Percentiles rank a stretch among this genome's conserved stretches.
Evolutionary conservation across 2,329 filamentous ascomycete genomes (phyloP).

Genomic region (Monascus ruber): DNA sequence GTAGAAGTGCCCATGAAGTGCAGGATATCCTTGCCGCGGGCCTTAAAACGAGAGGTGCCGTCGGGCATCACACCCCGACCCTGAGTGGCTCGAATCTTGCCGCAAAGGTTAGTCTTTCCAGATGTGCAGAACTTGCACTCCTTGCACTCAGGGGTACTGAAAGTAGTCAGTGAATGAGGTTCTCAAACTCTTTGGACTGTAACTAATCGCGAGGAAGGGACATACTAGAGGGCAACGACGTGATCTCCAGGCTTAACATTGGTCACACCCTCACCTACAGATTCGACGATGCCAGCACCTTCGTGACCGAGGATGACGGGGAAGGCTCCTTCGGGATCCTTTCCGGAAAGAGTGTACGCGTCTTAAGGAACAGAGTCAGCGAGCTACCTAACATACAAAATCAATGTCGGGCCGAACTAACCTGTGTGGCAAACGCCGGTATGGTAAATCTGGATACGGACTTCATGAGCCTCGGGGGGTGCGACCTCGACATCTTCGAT

Average conservation of each 20-base stretch:
- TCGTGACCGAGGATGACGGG: conserved; percentile 83
- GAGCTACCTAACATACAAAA: neutral
- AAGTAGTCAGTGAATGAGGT: conserved; percentile 1
- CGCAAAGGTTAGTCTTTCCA: conserved; percentile 97
- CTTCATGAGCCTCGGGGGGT: conserved; percentile 82
- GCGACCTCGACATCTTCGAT: conserved; percentile 89
- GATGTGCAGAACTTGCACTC: conserved; percentile 99
- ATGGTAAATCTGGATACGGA: conserved; percentile 93
- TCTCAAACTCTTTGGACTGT: neutral
- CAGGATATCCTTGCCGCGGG: conserved; percentile 86
- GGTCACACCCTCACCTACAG: conserved; percentile 86
- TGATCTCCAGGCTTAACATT: conserved; percentile 89
- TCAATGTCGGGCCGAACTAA: conserved; percentile 29
- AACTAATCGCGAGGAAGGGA: conserved; percentile 5
- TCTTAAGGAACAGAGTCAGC: conserved; percentile 38
- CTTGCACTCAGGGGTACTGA: conserved; percentile 88
- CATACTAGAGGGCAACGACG: conserved; percentile 77
- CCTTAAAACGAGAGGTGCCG: conserved; percentile 86
- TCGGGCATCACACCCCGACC: conserved; percentile 95
- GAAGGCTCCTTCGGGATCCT: conserved; percentile 93
- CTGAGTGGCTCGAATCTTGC: conserved; percentile 96
- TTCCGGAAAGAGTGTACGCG: conserved; percentile 89
- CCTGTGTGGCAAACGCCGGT: conserved; percentile 98
- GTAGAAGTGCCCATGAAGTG: conserved; percentile 99
- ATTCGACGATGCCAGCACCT: conserved; percentile 85